Base-by-base conservation (phyloP, 441 rosid species). In the Macaranga tanarius region DNA sequence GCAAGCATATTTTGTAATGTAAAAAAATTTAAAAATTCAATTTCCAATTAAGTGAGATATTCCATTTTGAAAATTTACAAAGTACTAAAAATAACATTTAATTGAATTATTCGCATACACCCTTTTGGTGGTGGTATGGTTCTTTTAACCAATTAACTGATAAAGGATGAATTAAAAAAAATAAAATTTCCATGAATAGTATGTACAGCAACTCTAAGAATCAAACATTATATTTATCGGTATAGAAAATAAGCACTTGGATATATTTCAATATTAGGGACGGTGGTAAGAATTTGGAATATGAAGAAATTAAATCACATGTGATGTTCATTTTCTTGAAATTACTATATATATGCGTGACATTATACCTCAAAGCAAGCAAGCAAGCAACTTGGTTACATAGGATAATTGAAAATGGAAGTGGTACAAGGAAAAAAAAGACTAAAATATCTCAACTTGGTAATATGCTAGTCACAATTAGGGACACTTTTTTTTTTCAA, bases 221-320 rank as follows among this genome's bases (percentile, higher is more conserved):
- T 79, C 82, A 65, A 31, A 31, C 4, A 31, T 2, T 31, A 31
- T 3, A 31, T 31, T 31, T 31, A 31, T 28, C 3, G 62, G 44
- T 47, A 51, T 45, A 23, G 61, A 76, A 68, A 76, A 66, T 55
- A 59, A 73, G 63, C 10, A 67, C 40, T 75, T 63, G 65, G 75
- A 76, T 64, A 70, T 67, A 23, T 61, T 80, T 77, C 51, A 40
- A 66, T 64, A 57, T 20, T 57, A 77, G 20, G 76, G 78, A 66
- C 70, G 73, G 83, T 74, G 71, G 44, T 63, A 42, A 62, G 77
- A 61, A 67, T 79, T 73, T 42, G 31, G 75, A 72, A 63, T 68
- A 48, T 50, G 47, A 58, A 62, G 44, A 59, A 57, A 28, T 52
- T 23, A 20, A 12, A 31, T 50, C 8, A 7, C 5, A n/a, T 31